Evolutionary conservation across 31 red algal genomes (phyloP).

Genomic region (Bonnemaisonia californica): DNA sequence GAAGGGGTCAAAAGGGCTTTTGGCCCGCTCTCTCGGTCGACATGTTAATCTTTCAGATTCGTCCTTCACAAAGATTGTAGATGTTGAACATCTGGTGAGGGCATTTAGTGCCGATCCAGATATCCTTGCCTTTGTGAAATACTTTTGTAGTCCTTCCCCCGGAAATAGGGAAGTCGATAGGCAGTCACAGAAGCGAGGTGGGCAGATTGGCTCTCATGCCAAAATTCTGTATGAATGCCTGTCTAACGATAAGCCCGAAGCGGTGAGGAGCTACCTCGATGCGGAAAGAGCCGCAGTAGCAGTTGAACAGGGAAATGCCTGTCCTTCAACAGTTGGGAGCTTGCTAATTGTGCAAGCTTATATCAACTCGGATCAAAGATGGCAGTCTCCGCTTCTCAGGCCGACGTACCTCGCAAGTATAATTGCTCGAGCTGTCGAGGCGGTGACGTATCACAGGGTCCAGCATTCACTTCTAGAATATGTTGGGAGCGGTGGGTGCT

Average conservation of each 20-base stretch:
- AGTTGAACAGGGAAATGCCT: conserved; percentile 22
- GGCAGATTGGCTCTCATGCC: conserved; percentile 13
- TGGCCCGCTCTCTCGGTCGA: conserved; percentile 55
- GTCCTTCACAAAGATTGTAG: conserved; percentile 14
- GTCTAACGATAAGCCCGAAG: conserved; percentile 80
- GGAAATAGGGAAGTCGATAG: neutral
- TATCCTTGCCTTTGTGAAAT: conserved; percentile 72
- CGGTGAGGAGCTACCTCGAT: conserved; percentile 62
- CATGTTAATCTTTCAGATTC: neutral
- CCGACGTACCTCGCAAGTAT: conserved; percentile 6
- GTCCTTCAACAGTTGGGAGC: conserved; percentile 46
- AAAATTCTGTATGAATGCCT: conserved; percentile 80
- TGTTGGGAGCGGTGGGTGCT: neutral
- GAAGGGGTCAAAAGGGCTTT: conserved; percentile 81
- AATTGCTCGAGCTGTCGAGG: neutral
- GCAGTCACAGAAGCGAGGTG: conserved; percentile 13
- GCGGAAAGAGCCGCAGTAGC: conserved; percentile 37
- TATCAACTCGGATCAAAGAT: conserved; percentile 11
- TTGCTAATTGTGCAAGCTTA: conserved; percentile 39
- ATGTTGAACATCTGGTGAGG: conserved; percentile 52
- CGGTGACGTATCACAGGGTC: neutral
- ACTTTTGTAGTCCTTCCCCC: conserved; percentile 35
- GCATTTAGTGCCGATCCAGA: conserved; percentile 77
- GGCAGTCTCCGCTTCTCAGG: neutral
- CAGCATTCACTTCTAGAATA: neutral